phyloP scores from a whole-genome alignment of 1,284 basidiomycete genomes.

The Ceratobasidium sp. region DNA sequence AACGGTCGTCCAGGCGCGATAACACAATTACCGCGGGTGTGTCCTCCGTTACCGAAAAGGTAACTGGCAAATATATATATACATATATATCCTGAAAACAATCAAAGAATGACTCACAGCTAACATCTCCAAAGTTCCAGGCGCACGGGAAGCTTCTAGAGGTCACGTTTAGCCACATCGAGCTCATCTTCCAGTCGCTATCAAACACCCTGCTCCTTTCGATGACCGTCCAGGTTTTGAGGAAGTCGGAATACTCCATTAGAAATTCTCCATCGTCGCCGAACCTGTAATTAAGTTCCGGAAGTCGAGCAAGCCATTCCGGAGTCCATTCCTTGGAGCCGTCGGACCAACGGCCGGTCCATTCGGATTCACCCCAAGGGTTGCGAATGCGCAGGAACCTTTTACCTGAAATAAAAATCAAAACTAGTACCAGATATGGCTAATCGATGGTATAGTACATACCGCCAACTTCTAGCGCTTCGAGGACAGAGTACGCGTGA shows the following conservation, averaged over 20 bases:
- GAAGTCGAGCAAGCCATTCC: slow-evolving; percentile 47
- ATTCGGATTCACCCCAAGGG: slow-evolving; percentile 63
- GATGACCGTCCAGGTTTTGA: slow-evolving; percentile 38
- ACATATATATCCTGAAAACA: not conserved
- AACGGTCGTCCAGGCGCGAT: slow-evolving; percentile 14
- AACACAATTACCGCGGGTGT: slow-evolving; percentile 19
- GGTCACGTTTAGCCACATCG: slow-evolving; percentile 42
- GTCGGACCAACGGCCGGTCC: slow-evolving; percentile 48
- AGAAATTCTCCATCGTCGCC: slow-evolving; percentile 50
- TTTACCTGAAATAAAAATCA: too few relatives aligned
- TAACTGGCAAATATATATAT: not conserved
- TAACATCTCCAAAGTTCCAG: slow-evolving; percentile 65
- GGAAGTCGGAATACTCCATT: slow-evolving; percentile 49
- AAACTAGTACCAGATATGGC: too few relatives aligned
- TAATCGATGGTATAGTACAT: not conserved
- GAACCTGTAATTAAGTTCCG: slow-evolving; percentile 48
- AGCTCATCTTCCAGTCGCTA: slow-evolving; percentile 35
- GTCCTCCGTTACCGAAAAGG: slow-evolving; percentile 28
- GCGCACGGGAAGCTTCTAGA: slow-evolving; percentile 59
- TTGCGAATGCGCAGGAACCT: slow-evolving; percentile 60
- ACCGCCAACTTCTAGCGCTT: slow-evolving; percentile 31
- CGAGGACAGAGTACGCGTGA: slow-evolving; percentile 47
- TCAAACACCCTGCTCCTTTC: slow-evolving; percentile 43
- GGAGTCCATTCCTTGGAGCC: slow-evolving; percentile 50
- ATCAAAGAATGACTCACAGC: slow-evolving; percentile 40